A percentile compares a stretch with the other conserved stretches of the same genome.
These are phyloP conservation scores for Cetradonia linearis DNA, from an alignment of 495 filamentous ascomycete genomes.

Conservation along the genomic window DNA sequence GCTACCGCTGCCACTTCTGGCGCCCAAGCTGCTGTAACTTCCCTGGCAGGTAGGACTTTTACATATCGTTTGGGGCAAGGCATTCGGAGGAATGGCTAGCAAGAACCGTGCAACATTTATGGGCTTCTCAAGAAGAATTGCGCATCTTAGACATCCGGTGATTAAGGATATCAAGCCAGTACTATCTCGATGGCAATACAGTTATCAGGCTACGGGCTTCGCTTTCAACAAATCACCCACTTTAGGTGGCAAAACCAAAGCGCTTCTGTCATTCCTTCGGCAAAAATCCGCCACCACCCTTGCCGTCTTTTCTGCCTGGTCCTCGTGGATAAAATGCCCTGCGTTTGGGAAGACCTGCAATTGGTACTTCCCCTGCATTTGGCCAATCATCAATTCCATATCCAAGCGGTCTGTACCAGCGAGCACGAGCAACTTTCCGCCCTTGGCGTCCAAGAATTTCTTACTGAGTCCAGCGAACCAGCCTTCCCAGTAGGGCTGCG, in stretches of 20 bases:
- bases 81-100: slow-evolving; percentile 3
- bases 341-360: slow-evolving; percentile 90
- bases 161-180: slow-evolving; percentile 23
- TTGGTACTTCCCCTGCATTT: slow-evolving; percentile 99
- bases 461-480: slow-evolving; percentile 85
- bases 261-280: slow-evolving; percentile 74
- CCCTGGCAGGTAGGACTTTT: slow-evolving; percentile 13
- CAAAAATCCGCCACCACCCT: slow-evolving; percentile 80
- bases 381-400: slow-evolving; percentile 90
- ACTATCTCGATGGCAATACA: background rate
- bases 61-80: slow-evolving; percentile 14
- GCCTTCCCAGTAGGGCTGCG: slow-evolving; percentile 84
- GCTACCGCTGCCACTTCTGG: slow-evolving; percentile 7
- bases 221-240: slow-evolving; percentile 50
- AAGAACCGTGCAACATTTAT: background rate
- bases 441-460: slow-evolving; percentile 76
- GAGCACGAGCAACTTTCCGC: slow-evolving; percentile 82
- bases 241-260: slow-evolving; percentile 82
- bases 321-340: slow-evolving; percentile 82
- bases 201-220: slow-evolving; percentile 24
- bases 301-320: slow-evolving; percentile 81
- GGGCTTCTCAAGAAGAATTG: background rate
- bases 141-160: background rate
- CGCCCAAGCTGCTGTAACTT: slow-evolving; percentile 2
- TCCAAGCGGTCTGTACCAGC: slow-evolving; percentile 92